A percentile compares a stretch with the other conserved stretches of the same genome.
Conservation (phyloP, 148 eudicot species). For the Rhododendron ferrugineum region DNA sequence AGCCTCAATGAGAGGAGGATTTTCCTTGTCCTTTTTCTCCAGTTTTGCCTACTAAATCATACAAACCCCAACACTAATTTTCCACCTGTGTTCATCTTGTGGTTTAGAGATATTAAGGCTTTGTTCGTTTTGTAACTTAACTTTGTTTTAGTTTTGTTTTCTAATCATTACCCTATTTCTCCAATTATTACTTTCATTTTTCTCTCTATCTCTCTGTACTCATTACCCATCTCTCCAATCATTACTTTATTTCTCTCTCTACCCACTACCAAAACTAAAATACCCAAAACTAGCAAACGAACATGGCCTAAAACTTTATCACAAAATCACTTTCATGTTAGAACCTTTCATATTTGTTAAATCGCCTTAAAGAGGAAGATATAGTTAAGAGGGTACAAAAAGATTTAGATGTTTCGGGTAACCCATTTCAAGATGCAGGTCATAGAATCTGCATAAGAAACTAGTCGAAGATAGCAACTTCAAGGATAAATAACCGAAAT, state of each 20-base stretch:
- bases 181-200: too few relatives aligned
- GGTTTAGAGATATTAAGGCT: neutral
- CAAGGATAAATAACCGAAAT: neutral
- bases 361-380: neutral
- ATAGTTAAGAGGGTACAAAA: too few relatives aligned
- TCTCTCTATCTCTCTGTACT: too few relatives aligned
- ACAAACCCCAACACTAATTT: neutral
- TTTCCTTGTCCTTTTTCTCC: neutral
- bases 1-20: neutral
- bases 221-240: too few relatives aligned
- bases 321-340: neutral
- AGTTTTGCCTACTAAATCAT: neutral
- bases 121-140: too few relatives aligned
- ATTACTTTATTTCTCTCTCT: too few relatives aligned
- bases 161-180: too few relatives aligned
- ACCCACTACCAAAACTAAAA: too few relatives aligned
- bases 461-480: neutral
- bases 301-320: neutral
- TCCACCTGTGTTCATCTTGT: neutral
- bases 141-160: too few relatives aligned
- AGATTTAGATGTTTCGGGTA: neutral
- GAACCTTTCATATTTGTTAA: neutral
- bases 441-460: neutral
- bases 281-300: too few relatives aligned
- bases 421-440: neutral